Percentiles rank a stretch among this genome's conserved stretches.
phyloP scores from a whole-genome alignment of 2,329 filamentous ascomycete genomes.

The Colletotrichum camelliae region DNA sequence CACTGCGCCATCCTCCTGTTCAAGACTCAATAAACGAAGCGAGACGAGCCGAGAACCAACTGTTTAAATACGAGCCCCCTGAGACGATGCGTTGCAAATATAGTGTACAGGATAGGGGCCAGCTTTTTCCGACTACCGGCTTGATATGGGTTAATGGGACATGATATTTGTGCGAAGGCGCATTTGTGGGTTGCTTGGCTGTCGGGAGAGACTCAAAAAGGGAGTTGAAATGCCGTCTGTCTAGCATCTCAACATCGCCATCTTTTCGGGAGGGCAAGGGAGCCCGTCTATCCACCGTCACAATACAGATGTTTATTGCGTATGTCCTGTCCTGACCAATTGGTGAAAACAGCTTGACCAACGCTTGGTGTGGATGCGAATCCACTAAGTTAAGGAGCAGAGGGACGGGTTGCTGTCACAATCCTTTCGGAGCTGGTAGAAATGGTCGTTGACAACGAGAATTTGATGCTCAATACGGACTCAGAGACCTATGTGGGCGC shows the following conservation, averaged over 20 bases:
- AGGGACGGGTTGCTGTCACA: neutral
- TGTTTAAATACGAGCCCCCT: neutral
- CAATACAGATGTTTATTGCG: neutral
- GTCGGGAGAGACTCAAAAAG: neutral
- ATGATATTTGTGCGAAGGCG: conserved; percentile 16
- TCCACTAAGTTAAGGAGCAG: neutral
- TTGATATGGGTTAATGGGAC: conserved; percentile 12
- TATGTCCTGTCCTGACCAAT: neutral
- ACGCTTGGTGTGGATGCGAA: neutral
- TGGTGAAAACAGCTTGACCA: neutral
- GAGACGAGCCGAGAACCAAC: neutral
- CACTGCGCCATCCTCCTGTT: conserved; percentile 98
- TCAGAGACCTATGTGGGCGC: neutral
- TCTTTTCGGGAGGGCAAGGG: neutral
- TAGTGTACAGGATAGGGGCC: neutral
- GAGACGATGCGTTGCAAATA: conserved; percentile 1
- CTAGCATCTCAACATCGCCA: neutral
- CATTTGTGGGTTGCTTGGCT: neutral
- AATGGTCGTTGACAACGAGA: neutral
- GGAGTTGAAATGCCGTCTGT: neutral
- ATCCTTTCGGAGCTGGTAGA: neutral
- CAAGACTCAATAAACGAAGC: conserved; percentile 83
- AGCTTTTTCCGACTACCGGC: neutral
- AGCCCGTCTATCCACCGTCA: neutral
- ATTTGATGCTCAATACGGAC: neutral